phyloP scores from a whole-genome alignment of 2,329 filamentous ascomycete species.

The Elsinoe perseae region DNA sequence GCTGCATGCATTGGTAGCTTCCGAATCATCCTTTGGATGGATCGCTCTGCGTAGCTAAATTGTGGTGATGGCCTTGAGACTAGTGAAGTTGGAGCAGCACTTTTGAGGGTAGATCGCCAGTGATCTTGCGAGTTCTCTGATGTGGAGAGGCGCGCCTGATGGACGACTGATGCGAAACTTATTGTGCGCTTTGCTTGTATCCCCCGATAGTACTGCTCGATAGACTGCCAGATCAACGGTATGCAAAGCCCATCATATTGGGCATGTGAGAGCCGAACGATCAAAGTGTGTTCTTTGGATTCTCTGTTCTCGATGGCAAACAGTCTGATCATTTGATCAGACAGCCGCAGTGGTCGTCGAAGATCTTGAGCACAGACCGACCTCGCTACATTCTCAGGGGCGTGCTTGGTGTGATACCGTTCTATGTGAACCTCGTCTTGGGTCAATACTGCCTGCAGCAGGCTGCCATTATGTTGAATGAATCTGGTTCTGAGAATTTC shows the following conservation, averaged over 20 bases:
- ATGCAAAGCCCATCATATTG: slow-evolving; percentile 37
- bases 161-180: not conserved
- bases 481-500: slow-evolving; percentile 49
- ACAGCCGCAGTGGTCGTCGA: slow-evolving; percentile 16
- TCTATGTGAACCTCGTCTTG: slow-evolving; percentile 30
- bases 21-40: not conserved
- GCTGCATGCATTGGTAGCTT: not conserved
- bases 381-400: not conserved
- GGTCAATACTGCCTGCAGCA: slow-evolving; percentile 37
- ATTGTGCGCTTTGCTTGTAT: not conserved
- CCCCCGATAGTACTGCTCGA: not conserved
- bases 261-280: slow-evolving; percentile 29
- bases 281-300: slow-evolving; percentile 25
- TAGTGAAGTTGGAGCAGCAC: not conserved
- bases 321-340: slow-evolving; percentile 20
- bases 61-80: not conserved
- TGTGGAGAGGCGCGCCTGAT: not conserved
- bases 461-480: slow-evolving; percentile 26
- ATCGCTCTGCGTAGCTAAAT: not conserved
- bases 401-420: slow-evolving; percentile 17
- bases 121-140: not conserved
- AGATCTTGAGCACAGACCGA: slow-evolving; percentile 17
- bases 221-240: not conserved
- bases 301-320: slow-evolving; percentile 19
- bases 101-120: not conserved